Conservation (phyloP, 2,329 filamentous ascomycete genomes). For the Aureobasidium melanogenum region DNA sequence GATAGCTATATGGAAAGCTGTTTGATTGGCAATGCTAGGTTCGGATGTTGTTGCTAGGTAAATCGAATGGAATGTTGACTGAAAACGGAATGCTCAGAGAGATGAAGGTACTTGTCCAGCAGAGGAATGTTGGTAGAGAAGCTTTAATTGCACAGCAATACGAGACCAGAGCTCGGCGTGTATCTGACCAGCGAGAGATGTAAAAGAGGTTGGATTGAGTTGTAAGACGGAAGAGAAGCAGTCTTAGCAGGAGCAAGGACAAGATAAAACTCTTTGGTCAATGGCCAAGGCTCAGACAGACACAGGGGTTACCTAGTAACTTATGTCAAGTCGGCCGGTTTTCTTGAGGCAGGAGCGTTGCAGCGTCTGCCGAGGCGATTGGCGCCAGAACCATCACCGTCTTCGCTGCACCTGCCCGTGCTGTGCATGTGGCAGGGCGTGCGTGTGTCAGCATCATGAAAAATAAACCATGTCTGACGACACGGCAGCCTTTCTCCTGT, state of each 20-base stretch:
- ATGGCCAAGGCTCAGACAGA: constrained; percentile 1
- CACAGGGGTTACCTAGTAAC: constrained; percentile 1
- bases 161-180: constrained; percentile 6
- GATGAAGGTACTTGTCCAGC: constrained; percentile 9
- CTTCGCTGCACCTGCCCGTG: constrained; percentile 6
- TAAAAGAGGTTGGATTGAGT: not conserved
- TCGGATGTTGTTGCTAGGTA: constrained; percentile 2
- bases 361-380: constrained; percentile 9
- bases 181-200: constrained; percentile 3
- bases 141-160: constrained; percentile 12
- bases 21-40: not conserved
- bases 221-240: not conserved
- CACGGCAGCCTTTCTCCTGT: not conserved
- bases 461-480: constrained; percentile 2
- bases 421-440: constrained; percentile 8
- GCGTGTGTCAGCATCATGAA: constrained; percentile 7
- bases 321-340: not conserved
- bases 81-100: constrained; percentile 11
- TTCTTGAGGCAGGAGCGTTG: constrained; percentile 3
- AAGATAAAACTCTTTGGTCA: not conserved
- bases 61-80: constrained; percentile 5
- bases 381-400: constrained; percentile 2
- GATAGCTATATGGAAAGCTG: not conserved
- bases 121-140: constrained; percentile 7
- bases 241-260: not conserved